Base-by-base conservation (phyloP, 192 early-diverging fungal species). In the Entrophospora sp. region DNA sequence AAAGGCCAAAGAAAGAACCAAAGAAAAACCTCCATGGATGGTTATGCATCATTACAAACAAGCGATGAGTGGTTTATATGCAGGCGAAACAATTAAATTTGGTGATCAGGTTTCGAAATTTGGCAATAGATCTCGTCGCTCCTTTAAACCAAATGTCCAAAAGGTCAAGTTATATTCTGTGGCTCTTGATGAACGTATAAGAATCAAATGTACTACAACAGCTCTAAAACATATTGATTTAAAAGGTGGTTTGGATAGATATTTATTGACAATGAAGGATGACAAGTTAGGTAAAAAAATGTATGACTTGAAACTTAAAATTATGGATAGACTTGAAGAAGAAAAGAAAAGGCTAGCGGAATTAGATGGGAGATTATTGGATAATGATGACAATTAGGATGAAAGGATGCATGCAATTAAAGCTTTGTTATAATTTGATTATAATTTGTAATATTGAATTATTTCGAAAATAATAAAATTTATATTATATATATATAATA, bases 241-340 rank as follows among this genome's bases (percentile, higher is more conserved):
- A 72, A 89, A 90, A 76, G 90, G 90, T 24, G 90, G 90, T 3
- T 68, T 92, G 13, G 90, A 92, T 67, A 77, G 74, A 51, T 92
- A 90, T 66, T 64, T 92, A 37, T 72, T 90, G 30, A 72, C 77
- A 36, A 89, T 87, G 14, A 82, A 76, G 36, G 82, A 87, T 44
- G 81, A 87, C 61, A 81, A 88, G 9, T 77, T 90, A 62, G 79
- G 70, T 49, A 28, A 57, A 57, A 34, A 34, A 22, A 57, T 57
- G 55, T 57, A 57, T 22, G 9, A 22, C 3, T 57, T 57, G 24
- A 57, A 57, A 36, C 24, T 36, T 57, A 57, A 12, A 3, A 57
- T 57, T 57, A 18, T n/a, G 16, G 4, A 52, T 52, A 28, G 25
- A 12, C 22, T 52, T n/a, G 49, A 52, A 52, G 49, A 52, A 8